phyloP scores from a whole-genome alignment of 768 basidiomycete species.

The Suillus sp. region DNA sequence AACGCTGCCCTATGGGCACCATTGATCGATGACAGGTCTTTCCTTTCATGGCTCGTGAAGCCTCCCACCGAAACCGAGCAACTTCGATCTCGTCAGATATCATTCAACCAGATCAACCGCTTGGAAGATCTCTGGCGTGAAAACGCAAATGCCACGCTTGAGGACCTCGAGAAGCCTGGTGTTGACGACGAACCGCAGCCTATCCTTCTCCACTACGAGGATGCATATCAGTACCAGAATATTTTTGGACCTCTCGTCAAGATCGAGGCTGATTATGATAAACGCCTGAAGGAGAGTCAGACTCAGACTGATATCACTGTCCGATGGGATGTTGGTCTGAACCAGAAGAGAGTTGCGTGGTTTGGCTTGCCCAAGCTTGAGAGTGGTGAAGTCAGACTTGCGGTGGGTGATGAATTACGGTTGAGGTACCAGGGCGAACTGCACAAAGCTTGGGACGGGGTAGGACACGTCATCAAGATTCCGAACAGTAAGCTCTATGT shows the following conservation, averaged over 20 bases:
- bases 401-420: constrained; percentile 94
- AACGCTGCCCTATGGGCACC: constrained; percentile 98
- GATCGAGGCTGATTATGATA: constrained; percentile 99
- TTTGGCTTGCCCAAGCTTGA: constrained; percentile 95
- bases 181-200: constrained; percentile 98
- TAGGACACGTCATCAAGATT: constrained; percentile 98
- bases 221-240: constrained; percentile 99
- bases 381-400: constrained; percentile 95
- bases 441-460: constrained; percentile 95
- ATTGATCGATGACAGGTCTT: constrained; percentile 96
- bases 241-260: constrained; percentile 99
- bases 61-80: constrained; percentile 96
- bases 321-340: constrained; percentile 96
- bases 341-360: constrained; percentile 99
- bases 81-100: constrained; percentile 94
- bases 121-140: constrained; percentile 98
- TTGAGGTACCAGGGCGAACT: constrained; percentile 87
- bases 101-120: constrained; percentile 95
- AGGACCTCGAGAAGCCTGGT: constrained; percentile 96
- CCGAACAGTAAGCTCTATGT: constrained; percentile 80
- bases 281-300: constrained; percentile 96
- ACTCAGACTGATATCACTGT: constrained; percentile 97
- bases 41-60: constrained; percentile 99
- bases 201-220: constrained; percentile 89
- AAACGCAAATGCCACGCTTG: constrained; percentile 89